phyloP scores from a whole-genome alignment of 768 basidiomycete genomes.

The Termitomyces sp. region DNA sequence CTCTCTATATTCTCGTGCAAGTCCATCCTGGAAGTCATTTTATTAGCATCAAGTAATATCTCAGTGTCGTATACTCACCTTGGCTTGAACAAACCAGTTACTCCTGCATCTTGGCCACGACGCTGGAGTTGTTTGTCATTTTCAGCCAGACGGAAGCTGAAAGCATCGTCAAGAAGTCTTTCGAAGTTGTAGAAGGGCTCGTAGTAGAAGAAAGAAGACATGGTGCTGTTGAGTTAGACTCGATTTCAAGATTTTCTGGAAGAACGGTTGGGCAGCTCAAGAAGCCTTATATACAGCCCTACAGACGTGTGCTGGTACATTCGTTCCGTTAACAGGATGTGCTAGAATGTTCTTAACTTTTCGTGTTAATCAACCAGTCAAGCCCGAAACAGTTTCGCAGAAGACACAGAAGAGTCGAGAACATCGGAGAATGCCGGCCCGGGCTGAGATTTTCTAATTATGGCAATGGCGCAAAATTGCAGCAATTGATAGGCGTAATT shows the following conservation, averaged over 20 bases:
- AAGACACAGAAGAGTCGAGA: not conserved
- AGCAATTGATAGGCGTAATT: not conserved
- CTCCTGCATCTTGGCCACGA: constrained; percentile 1
- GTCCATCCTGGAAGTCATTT: constrained; percentile 31
- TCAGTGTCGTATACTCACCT: constrained; percentile 6
- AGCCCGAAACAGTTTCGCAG: not conserved
- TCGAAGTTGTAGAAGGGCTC: constrained; percentile 40
- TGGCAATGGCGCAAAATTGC: not conserved
- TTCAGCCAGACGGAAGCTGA: constrained; percentile 11
- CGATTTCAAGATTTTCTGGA: not conserved
- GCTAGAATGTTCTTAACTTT: not conserved
- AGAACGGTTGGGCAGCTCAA: not conserved
- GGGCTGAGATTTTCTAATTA: not conserved
- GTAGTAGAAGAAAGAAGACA: constrained; percentile 27
- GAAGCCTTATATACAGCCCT: not conserved
- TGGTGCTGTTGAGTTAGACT: not conserved
- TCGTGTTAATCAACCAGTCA: not conserved
- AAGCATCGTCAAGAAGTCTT: constrained; percentile 34
- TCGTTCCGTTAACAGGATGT: not conserved
- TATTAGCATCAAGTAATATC: not conserved
- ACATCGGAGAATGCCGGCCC: not conserved
- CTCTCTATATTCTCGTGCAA: constrained; percentile 35
- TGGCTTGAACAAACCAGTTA: constrained; percentile 13
- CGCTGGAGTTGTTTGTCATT: constrained; percentile 3
- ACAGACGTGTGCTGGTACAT: not conserved